phyloP scores from a whole-genome alignment of 1,284 basidiomycete species.

The Anthracocystis panici-leucophaei region DNA sequence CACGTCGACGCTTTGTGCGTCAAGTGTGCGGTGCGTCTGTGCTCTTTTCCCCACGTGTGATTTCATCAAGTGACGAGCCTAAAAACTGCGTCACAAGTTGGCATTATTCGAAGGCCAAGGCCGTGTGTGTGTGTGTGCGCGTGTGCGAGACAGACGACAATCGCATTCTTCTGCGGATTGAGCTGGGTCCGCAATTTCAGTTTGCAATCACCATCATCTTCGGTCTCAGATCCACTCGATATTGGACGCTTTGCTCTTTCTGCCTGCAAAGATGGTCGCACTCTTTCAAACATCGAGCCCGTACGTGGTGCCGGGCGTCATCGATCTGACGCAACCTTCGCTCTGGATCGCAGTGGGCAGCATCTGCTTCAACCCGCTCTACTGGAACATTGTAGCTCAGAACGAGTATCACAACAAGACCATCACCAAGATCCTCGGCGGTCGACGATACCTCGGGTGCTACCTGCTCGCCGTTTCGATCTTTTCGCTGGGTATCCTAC shows the following conservation, averaged over 20 bases:
- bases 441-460: slow-evolving; percentile 76
- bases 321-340: slow-evolving; percentile 58
- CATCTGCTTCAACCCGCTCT: slow-evolving; percentile 83
- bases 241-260: neutral
- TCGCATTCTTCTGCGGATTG: no score
- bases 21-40: neutral
- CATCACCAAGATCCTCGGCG: slow-evolving; percentile 64
- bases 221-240: neutral
- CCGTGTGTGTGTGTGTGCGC: no score
- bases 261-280: slow-evolving; percentile 21
- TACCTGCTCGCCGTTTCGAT: slow-evolving; percentile 89
- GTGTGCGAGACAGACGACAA: no score
- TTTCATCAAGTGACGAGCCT: neutral
- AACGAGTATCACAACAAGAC: slow-evolving; percentile 74
- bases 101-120: no score
- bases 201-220: neutral
- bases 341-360: slow-evolving; percentile 60
- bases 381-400: slow-evolving; percentile 94
- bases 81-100: no score
- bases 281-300: slow-evolving; percentile 31
- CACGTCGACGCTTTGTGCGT: slow-evolving; percentile 6
- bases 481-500: slow-evolving; percentile 50
- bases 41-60: slow-evolving; percentile 1
- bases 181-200: no score
- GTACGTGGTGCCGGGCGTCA: slow-evolving; percentile 51